Evolutionary conservation across 257 asterid genomes (phyloP), one percentile per base, ranked within the genome.

Genomic region (Solanum sitiens): DNA sequence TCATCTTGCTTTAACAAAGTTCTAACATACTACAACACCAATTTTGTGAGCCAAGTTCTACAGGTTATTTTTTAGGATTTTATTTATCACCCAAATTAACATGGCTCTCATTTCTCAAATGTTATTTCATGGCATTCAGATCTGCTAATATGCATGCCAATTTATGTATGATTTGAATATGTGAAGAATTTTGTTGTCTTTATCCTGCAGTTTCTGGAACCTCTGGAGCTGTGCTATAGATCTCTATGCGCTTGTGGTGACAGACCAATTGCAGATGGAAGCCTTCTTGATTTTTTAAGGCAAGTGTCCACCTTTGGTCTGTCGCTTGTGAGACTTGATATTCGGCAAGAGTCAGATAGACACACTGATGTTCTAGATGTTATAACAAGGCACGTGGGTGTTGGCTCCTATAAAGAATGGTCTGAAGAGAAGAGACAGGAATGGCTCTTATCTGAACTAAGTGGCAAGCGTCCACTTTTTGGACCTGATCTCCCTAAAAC

Each of bases 291-390:
- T 91, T 95, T 95, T 86, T 93, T 97, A 15, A 90, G 99, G 83
- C 99, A 97, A 94, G 98, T 97, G 63, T 97, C 98, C 63, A 97
- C 99, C 2, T 97, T 97, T 71, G 99, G 98, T 75, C 98, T 95
- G 72, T 92, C 99, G 1, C 93, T 97, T 9, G 99, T 97, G 39
- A 91, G 96, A 82, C 99, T 97, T 39, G 99, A 97, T 89, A 97
- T 97, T 86, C 92, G 99, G 50, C 99, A 97, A 90, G 99, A 97
- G 89, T 95, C 99, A 1, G 99, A 97, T 25, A 88, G 96, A 87
- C 99, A 97, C 94, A 93, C 98, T 0, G 98, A 95, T 86, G 99
- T 97, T 85, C 92, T 97, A 8, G 98, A 97, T 88, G 98, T 98
- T 44, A 93, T 95, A 30, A 95, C 99, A 7, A 90, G 73, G 88